Percentiles rank a stretch among this genome's conserved stretches.
These are phyloP conservation scores for Sclerotinia spermophila DNA, from an alignment of 2,329 filamentous ascomycete species.

Conservation along the genomic window DNA sequence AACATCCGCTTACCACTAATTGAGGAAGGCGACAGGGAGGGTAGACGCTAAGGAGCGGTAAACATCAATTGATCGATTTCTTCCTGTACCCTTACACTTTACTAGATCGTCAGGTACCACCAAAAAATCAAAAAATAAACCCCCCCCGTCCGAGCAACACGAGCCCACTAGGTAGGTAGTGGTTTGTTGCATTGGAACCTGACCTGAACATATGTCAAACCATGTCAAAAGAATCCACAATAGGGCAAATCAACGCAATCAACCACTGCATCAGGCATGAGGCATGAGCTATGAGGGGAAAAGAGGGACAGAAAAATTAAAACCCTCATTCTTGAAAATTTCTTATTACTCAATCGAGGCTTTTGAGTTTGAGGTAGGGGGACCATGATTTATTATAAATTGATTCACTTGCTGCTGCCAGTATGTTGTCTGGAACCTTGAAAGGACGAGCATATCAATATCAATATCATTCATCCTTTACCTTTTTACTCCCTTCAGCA, in stretches of 20 bases:
- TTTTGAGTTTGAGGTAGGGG: not conserved
- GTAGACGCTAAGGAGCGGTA: slow-evolving; percentile 13
- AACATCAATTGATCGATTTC: not conserved
- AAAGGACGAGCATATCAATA: not conserved
- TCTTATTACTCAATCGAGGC: slow-evolving; percentile 5
- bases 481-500: not conserved
- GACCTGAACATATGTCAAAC: not conserved
- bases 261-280: not conserved
- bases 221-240: not conserved
- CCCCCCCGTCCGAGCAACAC: slow-evolving; percentile 1
- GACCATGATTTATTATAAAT: slow-evolving; percentile 9
- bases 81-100: slow-evolving; percentile 3
- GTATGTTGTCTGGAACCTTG: not conserved
- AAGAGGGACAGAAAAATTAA: not conserved
- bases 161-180: not conserved
- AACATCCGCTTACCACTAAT: not conserved
- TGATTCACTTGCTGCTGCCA: not conserved
- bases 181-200: slow-evolving; percentile 1
- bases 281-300: not conserved
- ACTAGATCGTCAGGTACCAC: slow-evolving; percentile 18
- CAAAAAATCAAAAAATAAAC: not conserved
- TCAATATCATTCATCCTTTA: not conserved
- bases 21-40: not conserved
- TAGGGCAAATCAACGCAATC: not conserved
- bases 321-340: not conserved